phyloP scores from a whole-genome alignment of 495 filamentous ascomycete genomes.

The Aspergillus panamensis region DNA sequence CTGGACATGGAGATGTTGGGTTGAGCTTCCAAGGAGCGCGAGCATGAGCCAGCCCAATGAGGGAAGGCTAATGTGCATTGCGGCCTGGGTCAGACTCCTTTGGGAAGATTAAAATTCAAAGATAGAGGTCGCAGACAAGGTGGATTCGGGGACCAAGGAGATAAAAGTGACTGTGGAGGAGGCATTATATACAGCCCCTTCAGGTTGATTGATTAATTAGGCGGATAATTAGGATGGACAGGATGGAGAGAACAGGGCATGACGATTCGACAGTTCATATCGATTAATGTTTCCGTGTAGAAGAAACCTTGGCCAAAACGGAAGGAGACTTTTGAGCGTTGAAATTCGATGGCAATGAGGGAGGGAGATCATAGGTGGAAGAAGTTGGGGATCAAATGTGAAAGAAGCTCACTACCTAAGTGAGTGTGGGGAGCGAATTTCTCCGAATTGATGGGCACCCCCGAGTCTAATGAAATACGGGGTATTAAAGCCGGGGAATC shows the following conservation, averaged over 20 bases:
- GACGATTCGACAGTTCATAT: neutral
- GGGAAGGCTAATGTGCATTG: neutral
- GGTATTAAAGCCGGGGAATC: neutral
- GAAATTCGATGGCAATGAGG: neutral
- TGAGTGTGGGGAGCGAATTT: slow-evolving; percentile 9
- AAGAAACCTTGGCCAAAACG: neutral
- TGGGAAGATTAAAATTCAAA: neutral
- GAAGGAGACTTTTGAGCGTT: neutral
- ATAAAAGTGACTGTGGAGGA: neutral
- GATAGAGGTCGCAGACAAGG: neutral
- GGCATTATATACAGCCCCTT: neutral
- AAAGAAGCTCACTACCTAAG: slow-evolving; percentile 1
- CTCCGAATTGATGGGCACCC: neutral
- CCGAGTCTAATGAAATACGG: neutral
- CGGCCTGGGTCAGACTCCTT: neutral
- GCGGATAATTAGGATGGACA: neutral
- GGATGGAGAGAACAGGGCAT: neutral
- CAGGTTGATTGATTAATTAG: neutral
- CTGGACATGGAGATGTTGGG: neutral
- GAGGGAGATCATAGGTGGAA: slow-evolving; percentile 18
- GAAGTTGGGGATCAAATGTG: slow-evolving; percentile 10
- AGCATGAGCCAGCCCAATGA: slow-evolving; percentile 1
- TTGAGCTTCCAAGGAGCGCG: neutral
- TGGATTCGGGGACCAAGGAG: no score
- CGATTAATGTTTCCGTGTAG: neutral